Evolutionary conservation across 805 yeast species (phyloP).

Genomic region (Zygotorulaspora florentina): DNA sequence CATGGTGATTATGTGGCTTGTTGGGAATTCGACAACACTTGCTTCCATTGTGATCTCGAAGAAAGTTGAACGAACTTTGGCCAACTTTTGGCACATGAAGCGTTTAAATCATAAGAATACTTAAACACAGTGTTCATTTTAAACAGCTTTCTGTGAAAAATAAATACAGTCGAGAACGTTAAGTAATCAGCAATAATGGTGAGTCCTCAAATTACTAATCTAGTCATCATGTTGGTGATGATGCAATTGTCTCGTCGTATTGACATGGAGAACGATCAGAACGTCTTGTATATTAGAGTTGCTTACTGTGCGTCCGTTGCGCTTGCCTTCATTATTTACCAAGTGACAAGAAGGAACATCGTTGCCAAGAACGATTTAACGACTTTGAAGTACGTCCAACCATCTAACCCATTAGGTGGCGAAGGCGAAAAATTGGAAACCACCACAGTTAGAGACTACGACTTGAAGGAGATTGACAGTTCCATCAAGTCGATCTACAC

Average conservation of each 20-base stretch:
- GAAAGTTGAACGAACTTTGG: neutral
- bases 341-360: constrained; percentile 58
- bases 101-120: too few species aligned
- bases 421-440: constrained; percentile 69
- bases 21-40: neutral
- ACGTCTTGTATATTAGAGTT: constrained; percentile 68
- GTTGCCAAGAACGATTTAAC: constrained; percentile 80
- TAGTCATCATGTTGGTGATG: constrained; percentile 89
- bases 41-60: neutral
- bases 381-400: constrained; percentile 84
- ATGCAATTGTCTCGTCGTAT: constrained; percentile 90
- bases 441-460: constrained; percentile 93
- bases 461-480: constrained; percentile 75
- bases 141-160: neutral
- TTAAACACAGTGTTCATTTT: too few species aligned
- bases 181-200: constrained; percentile 36
- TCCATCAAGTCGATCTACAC: constrained; percentile 82
- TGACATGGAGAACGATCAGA: constrained; percentile 80
- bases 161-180: neutral
- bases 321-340: constrained; percentile 61
- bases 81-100: too few species aligned
- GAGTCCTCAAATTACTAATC: constrained; percentile 86
- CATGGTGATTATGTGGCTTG: neutral
- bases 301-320: constrained; percentile 65
- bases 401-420: constrained; percentile 76